Conservation (phyloP, 257 asterid species). For the Solanum raphanifolium region DNA sequence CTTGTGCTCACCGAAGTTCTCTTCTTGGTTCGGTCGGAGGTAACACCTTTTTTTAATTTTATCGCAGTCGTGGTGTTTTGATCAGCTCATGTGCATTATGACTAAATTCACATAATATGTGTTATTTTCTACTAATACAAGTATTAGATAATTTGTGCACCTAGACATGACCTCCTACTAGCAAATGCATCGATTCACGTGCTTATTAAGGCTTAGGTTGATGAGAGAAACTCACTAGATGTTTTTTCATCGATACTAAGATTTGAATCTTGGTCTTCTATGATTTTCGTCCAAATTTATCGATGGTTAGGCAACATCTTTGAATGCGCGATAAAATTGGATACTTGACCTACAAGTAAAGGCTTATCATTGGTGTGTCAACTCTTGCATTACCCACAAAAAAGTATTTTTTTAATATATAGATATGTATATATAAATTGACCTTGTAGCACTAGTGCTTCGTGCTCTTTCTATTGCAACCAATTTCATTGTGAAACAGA, state of each 20-base stretch:
- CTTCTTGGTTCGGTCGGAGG: not conserved
- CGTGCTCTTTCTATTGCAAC: not conserved
- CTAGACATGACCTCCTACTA: not conserved
- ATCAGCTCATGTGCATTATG: not conserved
- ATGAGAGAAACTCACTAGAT: not conserved
- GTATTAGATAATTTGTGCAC: not conserved
- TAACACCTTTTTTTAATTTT: not conserved
- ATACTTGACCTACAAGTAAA: not conserved
- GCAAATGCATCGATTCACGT: not conserved
- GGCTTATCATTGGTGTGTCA: not conserved
- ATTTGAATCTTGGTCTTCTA: not conserved
- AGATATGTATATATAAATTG: not conserved
- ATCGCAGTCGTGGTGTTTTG: not conserved
- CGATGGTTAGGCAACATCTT: not conserved
- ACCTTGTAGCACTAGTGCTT: not conserved
- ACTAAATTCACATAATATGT: not conserved
- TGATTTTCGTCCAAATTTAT: not conserved
- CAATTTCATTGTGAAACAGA: not conserved
- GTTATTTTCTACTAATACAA: not conserved
- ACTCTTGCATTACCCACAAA: not conserved
- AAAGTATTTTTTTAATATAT: no score
- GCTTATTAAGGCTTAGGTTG: not conserved
- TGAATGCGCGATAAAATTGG: not conserved
- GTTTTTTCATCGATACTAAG: not conserved
- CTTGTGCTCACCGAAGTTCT: not conserved